Base-by-base conservation (phyloP, 1,284 basidiomycete species). In the Cryptococcus floricola region DNA sequence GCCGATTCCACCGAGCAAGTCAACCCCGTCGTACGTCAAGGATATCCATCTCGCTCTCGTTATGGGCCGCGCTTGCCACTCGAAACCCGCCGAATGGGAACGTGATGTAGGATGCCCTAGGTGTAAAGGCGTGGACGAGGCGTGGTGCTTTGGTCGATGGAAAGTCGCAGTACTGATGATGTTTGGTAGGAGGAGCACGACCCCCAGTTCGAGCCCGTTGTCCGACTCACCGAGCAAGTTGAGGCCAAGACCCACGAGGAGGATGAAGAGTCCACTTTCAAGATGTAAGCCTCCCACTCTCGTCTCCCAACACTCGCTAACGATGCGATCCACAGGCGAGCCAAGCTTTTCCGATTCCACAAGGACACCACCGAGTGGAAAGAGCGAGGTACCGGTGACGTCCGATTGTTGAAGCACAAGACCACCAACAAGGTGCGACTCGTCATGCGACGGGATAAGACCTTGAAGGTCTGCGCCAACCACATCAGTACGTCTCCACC, bases 381-480 rank as follows among this genome's bases (percentile, higher is more conserved):
- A 79, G 69, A 71, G 59, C 59, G 73, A 27, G 75, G 73, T 50
- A 96, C 92, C 23, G 93, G 92, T 47, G 91, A 95, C 73, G 90
- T 91, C 64, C 87, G 89, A 72, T 81, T 96, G 58, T 84, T 96
- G 63, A 81, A 87, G 71, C 89, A 96, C 82, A 93, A 89, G 79
- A 84, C 85, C 73, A 89, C 87, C 44, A 86, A 87, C 81, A 98
- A 97, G 80, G 84, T 96, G 69, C 85, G 96, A 60, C 85, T 99
- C 61, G 92, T 99, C 74, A 99, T 99, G 96, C 84, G 96, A 80
- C 89, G 96, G 78, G 96, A 99, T 84, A 98, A 98, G 87, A 98
- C 96, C 48, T 84, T 94, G 78, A 98, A 99, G 80, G 94, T 98
- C 77, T 98, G 96, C 81, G 96, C 96, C 60, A 99, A 99, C 82